Base-by-base conservation (phyloP, 2,329 filamentous ascomycete genomes). In the Trichoderma afroharzianum region DNA sequence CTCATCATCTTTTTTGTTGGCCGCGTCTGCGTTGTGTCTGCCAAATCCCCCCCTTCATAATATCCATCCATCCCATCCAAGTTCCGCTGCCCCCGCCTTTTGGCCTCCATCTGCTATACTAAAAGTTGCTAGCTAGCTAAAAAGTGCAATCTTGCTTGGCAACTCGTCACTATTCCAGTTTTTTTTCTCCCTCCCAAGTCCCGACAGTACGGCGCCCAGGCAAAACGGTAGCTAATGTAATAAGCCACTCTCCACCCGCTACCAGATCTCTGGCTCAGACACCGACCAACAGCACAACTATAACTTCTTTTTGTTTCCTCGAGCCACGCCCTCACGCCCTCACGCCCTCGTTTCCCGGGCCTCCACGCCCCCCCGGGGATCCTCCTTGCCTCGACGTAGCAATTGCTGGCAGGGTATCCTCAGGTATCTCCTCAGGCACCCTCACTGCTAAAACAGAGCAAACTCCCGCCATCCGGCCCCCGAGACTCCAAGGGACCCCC, bases 201-300 rank as follows among this genome's bases (percentile, higher is more conserved):
- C 68, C 68, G 68, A 70, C 68, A 70, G 33, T 55, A 63, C 68
- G 68, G 67, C 67, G 59, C 68, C 68, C 68, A 70, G 68, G 58
- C 36, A 70, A 53, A 57, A 70, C 68, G 68, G 59, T 39, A 62
- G 21, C 32, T 57, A 18, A n/a, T n/a, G 39, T 43, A 70, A 57
- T 33, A 26, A 63, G 58, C 68, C 58, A 57, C 68, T 70, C 68
- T 70, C 68, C 68, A 70, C 68, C 68, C 68, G 47, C 43, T 63
- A 55, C 68, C 68, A 47, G 58, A 63, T 70, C 58, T 63, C 68
- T 70, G 68, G 68, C 68, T 63, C 68, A 43, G 39, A 55, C 30
- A 63, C 33, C 68, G 50, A 55, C 68, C 68, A 70, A 70, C 58
- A 63, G 30, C 68, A 70, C 30, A 50, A 47, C 36, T 57, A 33